A percentile compares a stretch with the other conserved stretches of the same genome.
Conservation (phyloP, 108 stramenopile genomes). For the Chaetoceros tenuissimus region DNA sequence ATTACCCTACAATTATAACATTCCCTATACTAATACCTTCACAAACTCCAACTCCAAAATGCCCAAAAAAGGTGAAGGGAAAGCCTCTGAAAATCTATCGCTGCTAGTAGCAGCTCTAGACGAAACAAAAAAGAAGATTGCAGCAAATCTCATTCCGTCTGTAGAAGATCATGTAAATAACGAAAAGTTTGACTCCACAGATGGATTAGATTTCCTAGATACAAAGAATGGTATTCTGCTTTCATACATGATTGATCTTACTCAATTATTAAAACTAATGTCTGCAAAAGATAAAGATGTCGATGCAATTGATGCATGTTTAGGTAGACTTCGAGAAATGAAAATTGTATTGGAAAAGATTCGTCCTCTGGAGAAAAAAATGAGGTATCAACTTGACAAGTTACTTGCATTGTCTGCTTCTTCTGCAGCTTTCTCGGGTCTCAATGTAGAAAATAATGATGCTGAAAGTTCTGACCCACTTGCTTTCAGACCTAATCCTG, state of each 20-base stretch:
- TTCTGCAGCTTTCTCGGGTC: conserved; percentile 28
- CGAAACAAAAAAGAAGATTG: conserved; percentile 32
- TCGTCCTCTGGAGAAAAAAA: conserved; percentile 73
- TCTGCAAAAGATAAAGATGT: conserved; percentile 8
- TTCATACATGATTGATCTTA: conserved; percentile 75
- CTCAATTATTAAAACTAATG: conserved; percentile 11
- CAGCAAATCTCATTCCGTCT: conserved; percentile 27
- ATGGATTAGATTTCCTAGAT: conserved; percentile 62
- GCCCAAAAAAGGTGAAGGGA: too few relatives aligned
- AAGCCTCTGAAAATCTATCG: not conserved
- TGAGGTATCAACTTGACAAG: conserved; percentile 83
- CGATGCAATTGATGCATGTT: conserved; percentile 6
- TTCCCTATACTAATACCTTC: too few relatives aligned
- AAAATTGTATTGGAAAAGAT: conserved; percentile 73
- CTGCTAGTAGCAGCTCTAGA: conserved; percentile 4
- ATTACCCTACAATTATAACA: too few relatives aligned
- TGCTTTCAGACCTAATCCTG: conserved; percentile 31
- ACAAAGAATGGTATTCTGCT: conserved; percentile 64
- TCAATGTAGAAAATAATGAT: not conserved
- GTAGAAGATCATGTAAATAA: conserved; percentile 22
- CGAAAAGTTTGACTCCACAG: conserved; percentile 29
- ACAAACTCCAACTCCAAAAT: too few relatives aligned
- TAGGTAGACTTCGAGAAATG: conserved; percentile 48
- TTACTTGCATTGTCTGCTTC: conserved; percentile 38
- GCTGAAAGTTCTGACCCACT: conserved; percentile 32